phyloP scores from a whole-genome alignment of 2,329 filamentous ascomycete species.

The Pseudocercospora cruenta region DNA sequence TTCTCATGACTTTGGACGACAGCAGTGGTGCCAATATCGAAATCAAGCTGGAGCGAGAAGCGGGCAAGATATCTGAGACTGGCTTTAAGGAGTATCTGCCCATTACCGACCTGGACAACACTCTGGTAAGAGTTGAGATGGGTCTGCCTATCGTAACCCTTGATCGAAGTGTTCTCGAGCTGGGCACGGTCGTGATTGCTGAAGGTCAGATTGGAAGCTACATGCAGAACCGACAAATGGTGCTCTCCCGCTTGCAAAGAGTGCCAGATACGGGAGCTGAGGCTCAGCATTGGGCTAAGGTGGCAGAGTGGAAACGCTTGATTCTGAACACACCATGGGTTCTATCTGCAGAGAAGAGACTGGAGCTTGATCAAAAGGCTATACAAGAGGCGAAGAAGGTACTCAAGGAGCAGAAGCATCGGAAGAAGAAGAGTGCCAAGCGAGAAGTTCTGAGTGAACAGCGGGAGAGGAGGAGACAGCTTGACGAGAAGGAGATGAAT shows the following conservation, averaged over 20 bases:
- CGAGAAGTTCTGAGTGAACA: slow-evolving; percentile 39
- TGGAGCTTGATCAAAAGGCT: slow-evolving; percentile 45
- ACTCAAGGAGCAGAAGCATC: slow-evolving; percentile 38
- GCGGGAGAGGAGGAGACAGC: slow-evolving; percentile 43
- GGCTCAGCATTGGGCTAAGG: slow-evolving; percentile 56
- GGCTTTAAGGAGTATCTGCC: slow-evolving; percentile 34
- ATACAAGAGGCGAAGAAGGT: slow-evolving; percentile 41
- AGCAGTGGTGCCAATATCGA: slow-evolving; percentile 63
- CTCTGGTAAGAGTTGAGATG: slow-evolving; percentile 42
- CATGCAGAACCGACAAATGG: slow-evolving; percentile 55
- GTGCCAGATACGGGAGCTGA: slow-evolving; percentile 60
- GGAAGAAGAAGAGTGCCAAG: slow-evolving; percentile 40
- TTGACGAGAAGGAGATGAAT: slow-evolving; percentile 48
- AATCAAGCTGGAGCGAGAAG: slow-evolving; percentile 51
- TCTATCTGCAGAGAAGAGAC: slow-evolving; percentile 49
- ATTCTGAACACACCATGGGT: slow-evolving; percentile 60
- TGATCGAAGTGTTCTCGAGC: slow-evolving; percentile 40
- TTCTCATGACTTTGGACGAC: slow-evolving; percentile 62
- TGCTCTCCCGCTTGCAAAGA: slow-evolving; percentile 56
- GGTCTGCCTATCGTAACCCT: slow-evolving; percentile 51
- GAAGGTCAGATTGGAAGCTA: slow-evolving; percentile 61
- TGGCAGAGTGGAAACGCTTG: slow-evolving; percentile 52
- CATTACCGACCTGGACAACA: slow-evolving; percentile 44
- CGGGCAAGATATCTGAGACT: slow-evolving; percentile 11
- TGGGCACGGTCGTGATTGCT: slow-evolving; percentile 58